These are phyloP conservation scores for Eragrostis tef DNA, from an alignment of 202 grass and related monocot species.

Conservation along the genomic window DNA sequence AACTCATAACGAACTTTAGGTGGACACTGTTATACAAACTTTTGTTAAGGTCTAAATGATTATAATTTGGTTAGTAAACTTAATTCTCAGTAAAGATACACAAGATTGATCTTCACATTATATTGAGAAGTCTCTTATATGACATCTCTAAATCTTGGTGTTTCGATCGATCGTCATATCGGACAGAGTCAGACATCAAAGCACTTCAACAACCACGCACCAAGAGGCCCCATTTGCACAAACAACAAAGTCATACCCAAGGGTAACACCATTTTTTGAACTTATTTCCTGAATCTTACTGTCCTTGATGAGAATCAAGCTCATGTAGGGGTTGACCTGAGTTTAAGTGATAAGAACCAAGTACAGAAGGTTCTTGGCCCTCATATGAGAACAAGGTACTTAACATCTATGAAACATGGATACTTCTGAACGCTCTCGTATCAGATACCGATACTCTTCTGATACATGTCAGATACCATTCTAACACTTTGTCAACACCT, in stretches of 20 bases:
- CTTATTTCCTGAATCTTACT: background rate
- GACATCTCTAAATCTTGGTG: no score
- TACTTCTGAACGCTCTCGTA: no score
- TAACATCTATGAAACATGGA: no score
- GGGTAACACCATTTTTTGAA: background rate
- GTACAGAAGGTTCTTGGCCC: background rate
- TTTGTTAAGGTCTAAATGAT: background rate
- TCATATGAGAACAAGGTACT: slow-evolving; percentile 7
- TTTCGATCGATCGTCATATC: no score
- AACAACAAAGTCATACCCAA: background rate
- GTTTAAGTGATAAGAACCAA: slow-evolving; percentile 4
- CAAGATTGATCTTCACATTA: background rate
- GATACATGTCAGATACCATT: no score
- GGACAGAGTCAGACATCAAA: no score
- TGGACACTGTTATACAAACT: background rate
- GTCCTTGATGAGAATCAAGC: slow-evolving; percentile 22
- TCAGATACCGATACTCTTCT: no score
- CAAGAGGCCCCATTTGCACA: slow-evolving; percentile 6
- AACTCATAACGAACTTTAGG: slow-evolving; percentile 16
- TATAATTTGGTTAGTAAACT: background rate
- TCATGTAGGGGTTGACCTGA: slow-evolving; percentile 9
- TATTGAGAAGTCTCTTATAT: slow-evolving; percentile 5
- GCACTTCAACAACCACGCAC: background rate
- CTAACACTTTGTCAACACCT: no score
- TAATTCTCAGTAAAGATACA: background rate